Base-by-base conservation (phyloP, 140 eudicot genomes). In the Oenanthe javanica region DNA sequence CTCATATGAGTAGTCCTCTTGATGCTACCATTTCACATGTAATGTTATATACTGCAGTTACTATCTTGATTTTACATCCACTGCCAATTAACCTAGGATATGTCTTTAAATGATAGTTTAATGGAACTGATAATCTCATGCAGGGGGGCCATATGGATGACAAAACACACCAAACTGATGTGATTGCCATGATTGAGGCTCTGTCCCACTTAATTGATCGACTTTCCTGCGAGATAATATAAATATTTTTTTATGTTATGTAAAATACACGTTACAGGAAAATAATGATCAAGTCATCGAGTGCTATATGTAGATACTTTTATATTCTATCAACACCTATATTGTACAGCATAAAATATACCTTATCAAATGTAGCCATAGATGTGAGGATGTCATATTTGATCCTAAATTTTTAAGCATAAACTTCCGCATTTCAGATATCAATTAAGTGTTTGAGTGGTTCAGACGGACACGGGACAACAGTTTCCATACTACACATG, bases 171-270 rank as follows among this genome's bases (percentile, higher is more conserved):
- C 92, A 83, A 67, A 42, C 76, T 38, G 48, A 47, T n/a, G 83
- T 84, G 43, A 74, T 82, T 79, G 4, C 78, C 80, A 83, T 85
- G 75, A 84, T 86, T n/a, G 86, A 86, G 40, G 77, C 88, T 25
- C 59, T 89, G 71, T 81, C 92, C 42, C 90, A 84, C 67, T 75
- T 83, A 83, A 89, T 89, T 49, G 92, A 89, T 81, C 86, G 59
- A 54, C 83, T 89, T 79, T 84, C 92, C 25, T 86, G 90, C 77
- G 92, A 89, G 92, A 90, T 81, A 25, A 47, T 81, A 57, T 15
- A 63, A 1, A 2, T 59, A n/a, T n/a, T 23, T 0, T 23, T 61
- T 59, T 10, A 61, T 38, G 3, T 59, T 21, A 3, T 61, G 23
- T 57, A 57, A 1, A 19, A 18, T 6, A 57, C 9, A 19, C 8